Conservation (phyloP, 306 rosid genomes). For the Vicia villosa region DNA sequence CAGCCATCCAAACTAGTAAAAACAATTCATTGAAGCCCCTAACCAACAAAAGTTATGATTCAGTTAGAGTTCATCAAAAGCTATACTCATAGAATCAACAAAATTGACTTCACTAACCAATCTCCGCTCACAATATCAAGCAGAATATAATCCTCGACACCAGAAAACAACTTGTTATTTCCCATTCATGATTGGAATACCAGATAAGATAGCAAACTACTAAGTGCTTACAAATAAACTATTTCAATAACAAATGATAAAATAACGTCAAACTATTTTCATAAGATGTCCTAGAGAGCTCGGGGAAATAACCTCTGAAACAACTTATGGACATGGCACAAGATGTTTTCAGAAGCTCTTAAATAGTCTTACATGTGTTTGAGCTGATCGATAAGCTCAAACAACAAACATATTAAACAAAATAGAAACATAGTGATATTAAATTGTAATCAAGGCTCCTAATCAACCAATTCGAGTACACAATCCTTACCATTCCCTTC, state of each 20-base stretch:
- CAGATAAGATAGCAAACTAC: neutral
- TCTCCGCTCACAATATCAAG: neutral
- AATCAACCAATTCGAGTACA: neutral
- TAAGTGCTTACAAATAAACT: neutral
- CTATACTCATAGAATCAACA: slow-evolving; percentile 9
- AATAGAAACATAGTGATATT: slow-evolving; percentile 10
- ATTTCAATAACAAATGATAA: neutral
- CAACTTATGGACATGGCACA: neutral
- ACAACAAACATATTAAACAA: slow-evolving; percentile 8
- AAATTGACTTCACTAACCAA: slow-evolving; percentile 12
- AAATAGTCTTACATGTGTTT: neutral
- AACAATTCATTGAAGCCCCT: neutral
- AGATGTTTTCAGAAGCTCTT: neutral
- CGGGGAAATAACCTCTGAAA: neutral
- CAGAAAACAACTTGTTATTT: neutral
- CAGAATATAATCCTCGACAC: neutral
- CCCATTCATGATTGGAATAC: neutral
- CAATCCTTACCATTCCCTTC: slow-evolving; percentile 12
- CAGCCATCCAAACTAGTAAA: neutral
- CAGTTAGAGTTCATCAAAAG: neutral
- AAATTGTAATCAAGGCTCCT: neutral
- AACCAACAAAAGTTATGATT: neutral
- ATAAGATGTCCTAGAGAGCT: neutral
- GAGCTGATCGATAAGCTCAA: neutral
- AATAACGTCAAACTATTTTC: neutral